Evolutionary conservation across 805 yeast species (phyloP).

Genomic region (Tanozyma kutaoensis): DNA sequence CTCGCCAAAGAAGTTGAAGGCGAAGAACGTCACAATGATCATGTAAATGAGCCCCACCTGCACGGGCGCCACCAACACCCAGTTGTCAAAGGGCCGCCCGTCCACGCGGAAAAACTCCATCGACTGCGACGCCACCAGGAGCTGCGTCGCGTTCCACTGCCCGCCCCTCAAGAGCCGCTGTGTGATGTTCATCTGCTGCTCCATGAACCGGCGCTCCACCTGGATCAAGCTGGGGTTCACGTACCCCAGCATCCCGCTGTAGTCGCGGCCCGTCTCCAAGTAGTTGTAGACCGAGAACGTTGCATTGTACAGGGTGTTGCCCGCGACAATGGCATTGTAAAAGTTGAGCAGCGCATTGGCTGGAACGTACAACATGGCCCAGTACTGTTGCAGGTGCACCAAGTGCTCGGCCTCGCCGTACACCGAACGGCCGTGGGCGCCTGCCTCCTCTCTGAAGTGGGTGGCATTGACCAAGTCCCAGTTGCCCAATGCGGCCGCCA

Average conservation of each 20-base stretch:
- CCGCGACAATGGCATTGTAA: conserved; percentile 23
- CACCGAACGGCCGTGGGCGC: conserved; percentile 8
- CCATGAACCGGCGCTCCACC: conserved; percentile 20
- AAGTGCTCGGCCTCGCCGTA: conserved; percentile 25
- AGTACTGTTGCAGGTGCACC: conserved; percentile 43
- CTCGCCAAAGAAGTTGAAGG: conserved; percentile 44
- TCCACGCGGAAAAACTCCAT: conserved; percentile 27
- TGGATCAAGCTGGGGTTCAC: conserved; percentile 24
- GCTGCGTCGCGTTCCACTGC: conserved; percentile 4
- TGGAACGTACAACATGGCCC: conserved; percentile 48
- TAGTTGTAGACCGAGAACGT: conserved; percentile 21
- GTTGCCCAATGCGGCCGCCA: conserved; percentile 13
- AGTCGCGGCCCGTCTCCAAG: conserved; percentile 58
- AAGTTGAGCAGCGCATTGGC: conserved; percentile 31
- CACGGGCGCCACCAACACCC: conserved; percentile 47
- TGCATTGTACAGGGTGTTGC: conserved; percentile 16
- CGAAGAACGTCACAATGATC: conserved; percentile 62
- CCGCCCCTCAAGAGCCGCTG: conserved; percentile 4
- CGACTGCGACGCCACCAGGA: conserved; percentile 15
- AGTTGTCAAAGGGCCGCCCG: conserved; percentile 34
- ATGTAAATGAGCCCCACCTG: conserved; percentile 68
- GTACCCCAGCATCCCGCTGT: conserved; percentile 29
- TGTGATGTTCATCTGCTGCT: conserved; percentile 10
- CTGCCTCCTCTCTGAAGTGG: conserved; percentile 16
- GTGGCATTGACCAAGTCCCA: conserved; percentile 22